phyloP scores from a whole-genome alignment of 768 basidiomycete genomes.

The Hypholoma fasciculare region DNA sequence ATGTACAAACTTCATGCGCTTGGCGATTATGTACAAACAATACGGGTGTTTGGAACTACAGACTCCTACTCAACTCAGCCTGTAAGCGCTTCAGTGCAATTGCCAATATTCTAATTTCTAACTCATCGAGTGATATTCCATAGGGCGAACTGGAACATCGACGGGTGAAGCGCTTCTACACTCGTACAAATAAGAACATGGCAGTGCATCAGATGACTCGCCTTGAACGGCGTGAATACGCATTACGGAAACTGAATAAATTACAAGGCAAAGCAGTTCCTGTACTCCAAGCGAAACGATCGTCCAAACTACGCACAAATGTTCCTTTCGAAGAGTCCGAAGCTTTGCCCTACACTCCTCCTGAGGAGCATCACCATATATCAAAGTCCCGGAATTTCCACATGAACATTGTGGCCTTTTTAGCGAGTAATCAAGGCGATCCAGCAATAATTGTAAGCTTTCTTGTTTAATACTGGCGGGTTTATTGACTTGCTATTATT shows the following conservation, averaged over 20 bases:
- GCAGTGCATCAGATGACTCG: background rate
- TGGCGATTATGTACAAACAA: conserved; percentile 27
- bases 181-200: background rate
- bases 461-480: background rate
- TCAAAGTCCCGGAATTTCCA: conserved; percentile 1
- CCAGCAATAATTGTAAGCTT: background rate
- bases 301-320: background rate
- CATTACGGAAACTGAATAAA: background rate
- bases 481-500: background rate
- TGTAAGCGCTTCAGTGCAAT: conserved; percentile 13
- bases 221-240: too few relatives aligned
- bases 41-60: conserved; percentile 28
- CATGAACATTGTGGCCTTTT: background rate
- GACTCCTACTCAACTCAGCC: conserved; percentile 27
- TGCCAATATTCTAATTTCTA: too few relatives aligned
- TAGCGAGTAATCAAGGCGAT: background rate
- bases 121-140: background rate
- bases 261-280: background rate
- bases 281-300: background rate
- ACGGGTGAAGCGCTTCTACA: background rate
- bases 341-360: conserved; percentile 13
- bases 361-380: conserved; percentile 15
- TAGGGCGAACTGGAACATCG: conserved; percentile 16
- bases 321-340: conserved; percentile 8
- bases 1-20: conserved; percentile 36